phyloP scores from a whole-genome alignment of 2,329 filamentous ascomycete species.

The Colletotrichum gloeosporioides region DNA sequence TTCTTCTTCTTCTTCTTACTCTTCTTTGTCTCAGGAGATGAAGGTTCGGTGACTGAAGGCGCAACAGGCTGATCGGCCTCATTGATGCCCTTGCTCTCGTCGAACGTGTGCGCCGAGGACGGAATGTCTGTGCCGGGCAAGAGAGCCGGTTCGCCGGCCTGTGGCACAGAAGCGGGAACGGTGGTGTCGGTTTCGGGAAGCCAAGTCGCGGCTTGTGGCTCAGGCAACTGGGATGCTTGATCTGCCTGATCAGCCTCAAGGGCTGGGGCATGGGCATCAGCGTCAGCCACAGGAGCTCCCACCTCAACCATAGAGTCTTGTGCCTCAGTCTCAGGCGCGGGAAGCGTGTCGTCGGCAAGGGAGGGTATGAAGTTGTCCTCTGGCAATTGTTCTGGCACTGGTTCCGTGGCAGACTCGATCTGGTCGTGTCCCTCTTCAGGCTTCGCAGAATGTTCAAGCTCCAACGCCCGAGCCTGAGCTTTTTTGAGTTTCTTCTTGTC shows the following conservation, averaged over 20 bases:
- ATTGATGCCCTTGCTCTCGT: not conserved
- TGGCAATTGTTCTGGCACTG: not conserved
- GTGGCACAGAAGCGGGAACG: not conserved
- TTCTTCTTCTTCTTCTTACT: constrained; percentile 44
- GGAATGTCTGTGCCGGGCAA: not conserved
- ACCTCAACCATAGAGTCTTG: not conserved
- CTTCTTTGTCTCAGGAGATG: constrained; percentile 27
- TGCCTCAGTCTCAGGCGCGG: constrained; percentile 1
- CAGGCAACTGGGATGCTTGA: not conserved
- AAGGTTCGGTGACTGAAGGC: not conserved
- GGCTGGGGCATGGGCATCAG: not conserved
- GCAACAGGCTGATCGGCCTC: not conserved
- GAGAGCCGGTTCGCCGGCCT: not conserved
- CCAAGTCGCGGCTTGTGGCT: not conserved
- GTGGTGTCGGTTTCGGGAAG: not conserved
- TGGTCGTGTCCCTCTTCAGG: not conserved
- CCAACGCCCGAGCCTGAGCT: constrained; percentile 14
- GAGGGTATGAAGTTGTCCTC: not conserved
- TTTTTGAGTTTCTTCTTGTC: constrained; percentile 31
- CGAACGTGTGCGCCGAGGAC: not conserved
- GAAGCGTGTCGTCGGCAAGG: not conserved
- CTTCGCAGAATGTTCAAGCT: constrained; percentile 16
- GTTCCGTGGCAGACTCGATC: not conserved
- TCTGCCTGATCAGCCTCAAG: not conserved
- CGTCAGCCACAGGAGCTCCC: not conserved